Conservation (phyloP, 2,329 filamentous ascomycete species). For the Fragosphaeria purpurea region DNA sequence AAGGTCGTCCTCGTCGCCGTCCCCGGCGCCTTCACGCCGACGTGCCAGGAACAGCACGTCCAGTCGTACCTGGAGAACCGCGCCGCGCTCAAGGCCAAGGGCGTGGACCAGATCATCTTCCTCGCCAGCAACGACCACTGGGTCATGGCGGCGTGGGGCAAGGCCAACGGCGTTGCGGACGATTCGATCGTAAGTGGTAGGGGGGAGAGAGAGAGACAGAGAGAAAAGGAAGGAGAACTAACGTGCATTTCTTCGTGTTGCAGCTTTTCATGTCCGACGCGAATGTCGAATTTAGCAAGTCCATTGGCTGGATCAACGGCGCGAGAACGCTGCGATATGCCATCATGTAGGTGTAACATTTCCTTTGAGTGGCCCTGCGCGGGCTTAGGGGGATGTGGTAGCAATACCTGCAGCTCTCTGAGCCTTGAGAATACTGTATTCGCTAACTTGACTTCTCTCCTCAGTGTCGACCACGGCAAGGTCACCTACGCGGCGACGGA, state of each 20-base stretch:
- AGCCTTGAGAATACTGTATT: background rate
- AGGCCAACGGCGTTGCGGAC: constrained; percentile 70
- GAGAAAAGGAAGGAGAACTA: no score
- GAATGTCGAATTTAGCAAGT: constrained; percentile 61
- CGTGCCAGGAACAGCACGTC: constrained; percentile 72
- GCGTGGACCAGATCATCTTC: constrained; percentile 71
- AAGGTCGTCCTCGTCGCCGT: constrained; percentile 48
- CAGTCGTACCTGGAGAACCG: constrained; percentile 69
- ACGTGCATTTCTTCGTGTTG: no score
- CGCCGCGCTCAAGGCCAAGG: constrained; percentile 63
- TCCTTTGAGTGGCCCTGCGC: background rate
- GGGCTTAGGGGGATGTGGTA: no score
- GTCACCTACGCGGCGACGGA: constrained; percentile 73
- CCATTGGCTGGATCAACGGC: constrained; percentile 65
- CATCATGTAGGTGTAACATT: constrained; percentile 38
- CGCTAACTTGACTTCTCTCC: background rate
- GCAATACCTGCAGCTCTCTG: background rate
- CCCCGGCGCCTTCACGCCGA: constrained; percentile 72
- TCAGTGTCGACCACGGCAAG: constrained; percentile 65
- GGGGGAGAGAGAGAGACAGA: no score
- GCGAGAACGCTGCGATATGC: constrained; percentile 72
- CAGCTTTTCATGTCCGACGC: constrained; percentile 68
- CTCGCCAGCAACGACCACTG: constrained; percentile 78
- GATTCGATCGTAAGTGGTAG: constrained; percentile 42
- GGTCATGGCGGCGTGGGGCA: constrained; percentile 84